Conservation (phyloP, 805 yeast species). For the Kazachstania psychrophila region DNA sequence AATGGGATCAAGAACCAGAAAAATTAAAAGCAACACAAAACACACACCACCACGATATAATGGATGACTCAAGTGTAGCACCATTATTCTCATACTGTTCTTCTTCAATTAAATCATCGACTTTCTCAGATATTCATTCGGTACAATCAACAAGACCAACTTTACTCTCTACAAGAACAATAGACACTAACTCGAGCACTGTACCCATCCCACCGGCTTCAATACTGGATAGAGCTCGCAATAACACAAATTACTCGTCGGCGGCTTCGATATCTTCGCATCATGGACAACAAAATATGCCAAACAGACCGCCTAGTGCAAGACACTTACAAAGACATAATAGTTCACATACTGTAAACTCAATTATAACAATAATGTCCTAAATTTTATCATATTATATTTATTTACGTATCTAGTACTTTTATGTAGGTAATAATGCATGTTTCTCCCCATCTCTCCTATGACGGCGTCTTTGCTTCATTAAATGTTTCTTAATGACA, state of each 20-base stretch:
- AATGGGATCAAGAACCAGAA: slow-evolving; percentile 19
- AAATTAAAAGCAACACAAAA: not conserved
- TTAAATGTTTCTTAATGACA: slow-evolving; percentile 17
- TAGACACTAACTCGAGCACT: slow-evolving; percentile 52
- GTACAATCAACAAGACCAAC: slow-evolving; percentile 32
- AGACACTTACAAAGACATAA: slow-evolving; percentile 16
- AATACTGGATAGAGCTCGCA: slow-evolving; percentile 45
- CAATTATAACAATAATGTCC: slow-evolving; percentile 15
- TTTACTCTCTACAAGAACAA: slow-evolving; percentile 28
- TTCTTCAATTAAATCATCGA: slow-evolving; percentile 30
- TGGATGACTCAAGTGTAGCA: slow-evolving; percentile 26
- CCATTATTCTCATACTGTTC: slow-evolving; percentile 31
- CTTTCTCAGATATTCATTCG: slow-evolving; percentile 31
- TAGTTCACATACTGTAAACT: slow-evolving; percentile 15
- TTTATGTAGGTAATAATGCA: slow-evolving; percentile 10
- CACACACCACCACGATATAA: not conserved
- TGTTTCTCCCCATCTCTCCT: slow-evolving; percentile 3
- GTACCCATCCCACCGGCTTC: slow-evolving; percentile 70
- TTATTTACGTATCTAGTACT: not conserved
- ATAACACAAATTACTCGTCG: slow-evolving; percentile 9
- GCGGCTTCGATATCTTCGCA: slow-evolving; percentile 6
- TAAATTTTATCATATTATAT: not conserved
- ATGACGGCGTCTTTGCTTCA: slow-evolving; percentile 6
- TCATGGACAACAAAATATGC: slow-evolving; percentile 13
- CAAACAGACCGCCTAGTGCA: slow-evolving; percentile 16